A percentile compares a stretch with the other conserved stretches of the same genome.
Conservation (phyloP, 2,329 filamentous ascomycete genomes). For the Colletotrichum tropicale region DNA sequence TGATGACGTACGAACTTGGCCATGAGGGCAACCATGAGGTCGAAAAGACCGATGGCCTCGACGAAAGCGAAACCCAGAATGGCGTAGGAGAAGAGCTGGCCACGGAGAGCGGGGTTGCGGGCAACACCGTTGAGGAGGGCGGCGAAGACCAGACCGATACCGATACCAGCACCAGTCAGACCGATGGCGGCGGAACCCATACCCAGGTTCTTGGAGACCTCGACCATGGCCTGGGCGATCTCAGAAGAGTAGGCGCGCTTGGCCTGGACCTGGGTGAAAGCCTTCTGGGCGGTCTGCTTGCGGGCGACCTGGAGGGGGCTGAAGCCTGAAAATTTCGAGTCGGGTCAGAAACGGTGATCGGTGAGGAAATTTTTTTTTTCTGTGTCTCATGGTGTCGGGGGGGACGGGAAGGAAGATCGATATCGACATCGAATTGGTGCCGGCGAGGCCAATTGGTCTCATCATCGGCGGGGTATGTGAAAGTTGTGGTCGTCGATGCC, state of each 20-base stretch:
- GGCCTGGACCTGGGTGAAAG: slow-evolving; percentile 61
- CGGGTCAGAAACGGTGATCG: slow-evolving; percentile 30
- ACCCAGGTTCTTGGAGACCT: slow-evolving; percentile 90
- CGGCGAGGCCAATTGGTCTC: slow-evolving; percentile 33
- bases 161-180: slow-evolving; percentile 91
- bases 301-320: slow-evolving; percentile 75
- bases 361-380: neutral
- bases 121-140: slow-evolving; percentile 87
- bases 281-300: slow-evolving; percentile 70
- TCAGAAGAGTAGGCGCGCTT: slow-evolving; percentile 85
- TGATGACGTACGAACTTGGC: slow-evolving; percentile 77
- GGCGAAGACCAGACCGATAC: slow-evolving; percentile 94
- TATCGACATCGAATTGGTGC: slow-evolving; percentile 1
- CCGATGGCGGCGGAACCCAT: slow-evolving; percentile 90
- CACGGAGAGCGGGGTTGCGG: slow-evolving; percentile 93
- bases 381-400: neutral
- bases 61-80: slow-evolving; percentile 96
- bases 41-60: slow-evolving; percentile 89
- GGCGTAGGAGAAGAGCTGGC: slow-evolving; percentile 95
- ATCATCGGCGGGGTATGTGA: slow-evolving; percentile 16
- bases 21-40: slow-evolving; percentile 92
- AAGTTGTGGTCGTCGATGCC: neutral
- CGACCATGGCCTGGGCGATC: slow-evolving; percentile 86
- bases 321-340: slow-evolving; percentile 48
- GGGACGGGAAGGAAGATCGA: neutral